Percentiles rank a stretch among this genome's conserved stretches.
Conservation (phyloP, 164 flowering plant species). For the Kalanchoe fedtschenkoi region DNA sequence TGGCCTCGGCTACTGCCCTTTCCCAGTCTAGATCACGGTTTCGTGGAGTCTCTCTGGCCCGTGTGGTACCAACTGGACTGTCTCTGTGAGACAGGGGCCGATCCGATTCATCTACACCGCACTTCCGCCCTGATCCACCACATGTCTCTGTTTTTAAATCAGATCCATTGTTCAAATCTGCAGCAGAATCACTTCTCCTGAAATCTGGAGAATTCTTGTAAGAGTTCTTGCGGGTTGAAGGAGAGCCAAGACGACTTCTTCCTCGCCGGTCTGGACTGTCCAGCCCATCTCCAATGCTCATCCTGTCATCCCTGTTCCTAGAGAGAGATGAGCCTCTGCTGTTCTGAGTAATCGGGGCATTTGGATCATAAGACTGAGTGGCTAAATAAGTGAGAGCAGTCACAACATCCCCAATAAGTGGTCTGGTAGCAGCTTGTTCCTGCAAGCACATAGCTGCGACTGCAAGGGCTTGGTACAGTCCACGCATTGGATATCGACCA, state of each 20-base stretch:
- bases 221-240: slow-evolving; percentile 45
- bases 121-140: slow-evolving; percentile 64
- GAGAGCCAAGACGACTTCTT: slow-evolving; percentile 35
- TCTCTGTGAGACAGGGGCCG: slow-evolving; percentile 45
- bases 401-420: slow-evolving; percentile 88
- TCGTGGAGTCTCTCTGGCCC: slow-evolving; percentile 36
- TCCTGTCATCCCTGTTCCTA: slow-evolving; percentile 37
- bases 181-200: slow-evolving; percentile 33
- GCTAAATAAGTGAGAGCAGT: slow-evolving; percentile 86
- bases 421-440: slow-evolving; percentile 91
- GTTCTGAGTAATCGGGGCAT: slow-evolving; percentile 35
- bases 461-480: slow-evolving; percentile 87
- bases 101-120: slow-evolving; percentile 55
- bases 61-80: slow-evolving; percentile 42
- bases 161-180: slow-evolving; percentile 31
- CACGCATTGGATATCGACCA: slow-evolving; percentile 80
- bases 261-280: slow-evolving; percentile 38
- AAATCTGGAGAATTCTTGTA: slow-evolving; percentile 60
- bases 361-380: slow-evolving; percentile 77
- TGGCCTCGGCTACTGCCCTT: slow-evolving; percentile 78
- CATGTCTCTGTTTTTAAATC: slow-evolving; percentile 44
- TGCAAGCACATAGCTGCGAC: slow-evolving; percentile 95
- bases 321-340: slow-evolving; percentile 45
- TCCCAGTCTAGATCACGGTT: slow-evolving; percentile 73
- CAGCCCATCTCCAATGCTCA: slow-evolving; percentile 27